These are phyloP conservation scores for Trichoderma lentiforme DNA, from an alignment of 2,329 filamentous ascomycete species.

Conservation along the genomic window DNA sequence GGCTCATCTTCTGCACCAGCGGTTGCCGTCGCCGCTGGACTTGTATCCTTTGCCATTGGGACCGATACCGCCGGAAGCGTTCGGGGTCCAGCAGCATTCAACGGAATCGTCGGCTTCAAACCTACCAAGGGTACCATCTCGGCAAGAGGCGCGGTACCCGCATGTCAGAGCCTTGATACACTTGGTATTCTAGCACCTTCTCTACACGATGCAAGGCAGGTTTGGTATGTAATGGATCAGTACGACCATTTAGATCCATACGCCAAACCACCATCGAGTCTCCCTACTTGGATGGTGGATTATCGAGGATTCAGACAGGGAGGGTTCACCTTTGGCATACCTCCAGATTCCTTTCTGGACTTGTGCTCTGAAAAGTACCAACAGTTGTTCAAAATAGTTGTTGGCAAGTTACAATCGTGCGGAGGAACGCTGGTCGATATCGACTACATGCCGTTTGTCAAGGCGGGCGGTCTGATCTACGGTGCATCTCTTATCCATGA, in stretches of 20 bases:
- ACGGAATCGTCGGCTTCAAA: conserved; percentile 21
- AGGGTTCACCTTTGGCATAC: not conserved
- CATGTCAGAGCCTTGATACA: not conserved
- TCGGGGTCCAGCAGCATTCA: conserved; percentile 23
- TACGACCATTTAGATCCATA: not conserved
- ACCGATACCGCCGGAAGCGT: conserved; percentile 24
- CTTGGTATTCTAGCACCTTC: not conserved
- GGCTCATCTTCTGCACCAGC: conserved; percentile 24
- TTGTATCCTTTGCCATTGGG: conserved; percentile 23
- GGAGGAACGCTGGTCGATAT: not conserved
- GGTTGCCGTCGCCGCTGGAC: conserved; percentile 21
- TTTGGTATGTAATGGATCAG: conserved; percentile 7
- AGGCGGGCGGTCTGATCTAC: conserved; percentile 2
- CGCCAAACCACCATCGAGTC: not conserved
- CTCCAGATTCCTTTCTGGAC: not conserved
- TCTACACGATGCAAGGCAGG: not conserved
- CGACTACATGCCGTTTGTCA: not conserved
- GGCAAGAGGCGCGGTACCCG: not conserved
- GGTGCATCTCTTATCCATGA: conserved; percentile 2
- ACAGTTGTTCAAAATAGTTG: not conserved
- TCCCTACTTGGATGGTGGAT: conserved; percentile 1
- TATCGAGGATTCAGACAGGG: not conserved
- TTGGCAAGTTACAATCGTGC: not conserved
- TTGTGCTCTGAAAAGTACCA: not conserved
- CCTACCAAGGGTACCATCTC: conserved; percentile 8